Conservation (phyloP, 2,329 filamentous ascomycete species). For the Phialemoniopsis sp. region DNA sequence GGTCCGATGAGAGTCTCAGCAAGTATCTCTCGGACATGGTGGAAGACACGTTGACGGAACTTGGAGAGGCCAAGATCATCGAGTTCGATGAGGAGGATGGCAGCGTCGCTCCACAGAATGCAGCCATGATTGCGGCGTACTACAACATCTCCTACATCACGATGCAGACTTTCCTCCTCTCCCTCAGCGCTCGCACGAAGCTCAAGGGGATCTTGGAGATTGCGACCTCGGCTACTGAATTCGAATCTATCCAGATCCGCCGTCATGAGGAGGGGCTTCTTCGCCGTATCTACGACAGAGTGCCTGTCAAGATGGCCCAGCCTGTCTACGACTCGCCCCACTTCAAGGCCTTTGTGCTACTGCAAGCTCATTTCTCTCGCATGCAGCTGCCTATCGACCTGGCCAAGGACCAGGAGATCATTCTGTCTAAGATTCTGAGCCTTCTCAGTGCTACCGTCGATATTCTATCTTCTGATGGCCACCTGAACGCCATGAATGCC, state of each 20-base stretch:
- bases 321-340: constrained; percentile 87
- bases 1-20: constrained; percentile 89
- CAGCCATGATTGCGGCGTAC: constrained; percentile 97
- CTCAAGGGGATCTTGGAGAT: constrained; percentile 97
- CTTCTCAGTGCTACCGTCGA: constrained; percentile 91
- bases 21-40: constrained; percentile 92
- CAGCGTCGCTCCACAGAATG: constrained; percentile 82
- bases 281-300: constrained; percentile 86
- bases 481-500: constrained; percentile 94
- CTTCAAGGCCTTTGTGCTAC: constrained; percentile 95
- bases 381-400: constrained; percentile 96
- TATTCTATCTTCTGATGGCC: constrained; percentile 90
- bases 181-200: constrained; percentile 82
- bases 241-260: constrained; percentile 90
- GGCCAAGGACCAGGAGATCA: constrained; percentile 89
- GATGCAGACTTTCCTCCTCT: constrained; percentile 97
- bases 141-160: constrained; percentile 99
- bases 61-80: constrained; percentile 90
- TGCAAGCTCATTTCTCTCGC: constrained; percentile 95
- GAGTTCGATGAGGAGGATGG: constrained; percentile 95
- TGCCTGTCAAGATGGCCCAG: constrained; percentile 93
- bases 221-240: constrained; percentile 93
- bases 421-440: constrained; percentile 79
- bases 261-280: constrained; percentile 87
- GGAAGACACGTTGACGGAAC: constrained; percentile 85